Evolutionary conservation across 2,329 filamentous ascomycete species (phyloP), one percentile per base, ranked within the genome.

Genomic region (Pseudocercospora fuligena): DNA sequence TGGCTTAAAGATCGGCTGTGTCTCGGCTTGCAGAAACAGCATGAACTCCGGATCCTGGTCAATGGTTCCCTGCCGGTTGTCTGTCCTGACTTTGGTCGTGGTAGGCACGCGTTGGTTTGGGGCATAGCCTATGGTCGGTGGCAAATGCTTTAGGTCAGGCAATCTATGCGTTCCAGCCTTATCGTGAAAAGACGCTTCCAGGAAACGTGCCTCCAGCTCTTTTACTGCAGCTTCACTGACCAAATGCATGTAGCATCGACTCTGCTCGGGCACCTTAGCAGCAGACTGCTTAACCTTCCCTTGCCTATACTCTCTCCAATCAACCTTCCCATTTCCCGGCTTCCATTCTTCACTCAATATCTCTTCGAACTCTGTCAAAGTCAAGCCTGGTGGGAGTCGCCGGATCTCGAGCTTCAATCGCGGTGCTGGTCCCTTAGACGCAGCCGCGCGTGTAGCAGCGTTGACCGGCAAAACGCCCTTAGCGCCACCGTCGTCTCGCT

Each of bases 31-130:
- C 7, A 99, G 85, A 77, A 98, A 99, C 27, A 90, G 89, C 83
- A 97, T 96, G 74, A 97, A 99, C 73, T 98, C 95, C 0, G 92
- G 89, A 75, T 99, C 95, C 77, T 97, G 93, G 74, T 99, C 95
- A 72, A 99, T 98, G 2, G 93, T 97, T 61, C 94, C 95, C 78
- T 97, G 92, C 14, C 94, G 89, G 61, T 89, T 88, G 82, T 99
- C 95, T 62, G 88, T 87, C 36, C 93, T 89, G 59, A 88, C 87
- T 77, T 92, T 92, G 40, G 85, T 87, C 66, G 87, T 88, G 60
- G 75, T 47, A 1, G 94, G 93, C 1, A 93, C 87, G 74, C 94
- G 94, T 71, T 92, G 92, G 81, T 94, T 97, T 0, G 91, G 87
- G 19, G 94, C 89, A 74, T 92, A 92, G 75, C 97, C 94, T 58